A percentile compares a stretch with the other conserved stretches of the same genome.
Evolutionary conservation across 2,329 filamentous ascomycete genomes (phyloP).

Genomic region (Thielaviopsis cerberus): DNA sequence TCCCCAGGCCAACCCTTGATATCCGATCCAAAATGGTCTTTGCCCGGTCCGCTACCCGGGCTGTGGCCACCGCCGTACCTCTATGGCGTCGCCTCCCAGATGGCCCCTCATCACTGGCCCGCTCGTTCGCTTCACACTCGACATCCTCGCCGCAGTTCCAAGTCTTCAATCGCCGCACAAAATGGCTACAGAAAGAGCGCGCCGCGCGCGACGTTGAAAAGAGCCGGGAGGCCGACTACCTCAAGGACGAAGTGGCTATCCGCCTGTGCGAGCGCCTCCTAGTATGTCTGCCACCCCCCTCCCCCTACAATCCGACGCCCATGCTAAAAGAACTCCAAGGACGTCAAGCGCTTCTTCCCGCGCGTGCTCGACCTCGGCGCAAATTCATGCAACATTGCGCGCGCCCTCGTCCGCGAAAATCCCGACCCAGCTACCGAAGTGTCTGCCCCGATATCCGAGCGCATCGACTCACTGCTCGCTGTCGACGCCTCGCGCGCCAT

Average conservation of each 20-base stretch:
- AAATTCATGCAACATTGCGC: slow-evolving; percentile 86
- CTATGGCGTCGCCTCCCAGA: neutral
- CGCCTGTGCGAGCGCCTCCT: slow-evolving; percentile 72
- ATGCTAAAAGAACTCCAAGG: too few relatives aligned
- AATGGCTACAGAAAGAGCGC: slow-evolving; percentile 82
- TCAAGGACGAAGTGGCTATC: slow-evolving; percentile 78
- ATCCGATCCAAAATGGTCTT: neutral
- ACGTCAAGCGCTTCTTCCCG: slow-evolving; percentile 78
- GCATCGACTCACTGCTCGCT: slow-evolving; percentile 58
- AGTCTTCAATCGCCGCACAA: slow-evolving; percentile 75
- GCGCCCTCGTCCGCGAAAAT: slow-evolving; percentile 54
- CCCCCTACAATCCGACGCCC: too few relatives aligned
- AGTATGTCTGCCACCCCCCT: too few relatives aligned
- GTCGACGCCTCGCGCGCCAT: slow-evolving; percentile 63
- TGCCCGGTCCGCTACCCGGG: neutral
- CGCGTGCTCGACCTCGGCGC: slow-evolving; percentile 81
- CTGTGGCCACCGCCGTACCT: neutral
- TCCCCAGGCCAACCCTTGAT: neutral
- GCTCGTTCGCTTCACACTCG: slow-evolving; percentile 7
- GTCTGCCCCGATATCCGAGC: slow-evolving; percentile 48
- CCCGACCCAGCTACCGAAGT: slow-evolving; percentile 39
- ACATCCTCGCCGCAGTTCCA: slow-evolving; percentile 36
- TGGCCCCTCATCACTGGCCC: neutral
- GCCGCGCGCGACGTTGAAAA: slow-evolving; percentile 50
- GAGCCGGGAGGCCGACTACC: slow-evolving; percentile 71